Percentiles rank a stretch among this genome's conserved stretches.
These are phyloP conservation scores for Fraxinus albicans DNA, from an alignment of 305 asterid species.

Conservation along the genomic window DNA sequence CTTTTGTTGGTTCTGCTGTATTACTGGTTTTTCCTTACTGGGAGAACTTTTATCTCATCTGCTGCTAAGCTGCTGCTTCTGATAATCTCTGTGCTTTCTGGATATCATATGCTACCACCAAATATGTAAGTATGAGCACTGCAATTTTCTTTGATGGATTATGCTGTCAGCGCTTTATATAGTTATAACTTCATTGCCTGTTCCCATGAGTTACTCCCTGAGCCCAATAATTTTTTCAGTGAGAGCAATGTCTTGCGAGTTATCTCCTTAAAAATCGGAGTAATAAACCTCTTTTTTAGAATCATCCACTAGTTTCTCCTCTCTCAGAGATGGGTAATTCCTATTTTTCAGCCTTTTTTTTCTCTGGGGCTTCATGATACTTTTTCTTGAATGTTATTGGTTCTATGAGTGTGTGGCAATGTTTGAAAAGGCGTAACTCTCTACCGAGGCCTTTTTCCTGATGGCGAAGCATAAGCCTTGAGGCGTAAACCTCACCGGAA, in stretches of 20 bases:
- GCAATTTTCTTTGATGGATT: background rate
- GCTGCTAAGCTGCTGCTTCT: conserved; percentile 65
- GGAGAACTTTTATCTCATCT: conserved; percentile 76
- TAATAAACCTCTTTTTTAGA: background rate
- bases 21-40: conserved; percentile 81
- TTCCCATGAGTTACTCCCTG: background rate
- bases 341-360: background rate
- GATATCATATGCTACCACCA: conserved; percentile 55
- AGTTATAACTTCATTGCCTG: background rate
- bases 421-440: background rate
- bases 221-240: background rate
- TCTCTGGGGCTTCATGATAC: background rate
- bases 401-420: background rate
- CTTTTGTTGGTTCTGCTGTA: conserved; percentile 54
- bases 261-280: background rate
- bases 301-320: conserved; percentile 1
- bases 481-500: background rate
- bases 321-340: conserved; percentile 1
- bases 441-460: background rate
- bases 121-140: conserved; percentile 50
- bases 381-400: conserved; percentile 2
- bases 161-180: background rate
- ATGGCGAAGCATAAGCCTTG: background rate
- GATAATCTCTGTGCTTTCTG: conserved; percentile 51
- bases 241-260: background rate